Conservation (phyloP, 192 early-diverging fungal species). For the Jimgerdemannia flammicorona region DNA sequence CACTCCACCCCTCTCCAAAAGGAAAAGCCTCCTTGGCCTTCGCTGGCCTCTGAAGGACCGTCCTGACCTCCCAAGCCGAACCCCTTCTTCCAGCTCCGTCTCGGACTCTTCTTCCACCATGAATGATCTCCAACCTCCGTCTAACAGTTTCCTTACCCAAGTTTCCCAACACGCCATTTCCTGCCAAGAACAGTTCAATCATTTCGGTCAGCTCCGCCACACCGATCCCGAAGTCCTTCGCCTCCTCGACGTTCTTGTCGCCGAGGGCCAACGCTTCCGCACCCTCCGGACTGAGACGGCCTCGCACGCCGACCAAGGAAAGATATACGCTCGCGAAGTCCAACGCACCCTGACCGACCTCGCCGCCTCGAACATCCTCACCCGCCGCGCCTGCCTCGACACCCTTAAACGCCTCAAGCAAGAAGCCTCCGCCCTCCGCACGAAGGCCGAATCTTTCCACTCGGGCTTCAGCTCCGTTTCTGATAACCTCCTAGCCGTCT, state of each 20-base stretch:
- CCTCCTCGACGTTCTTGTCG: background rate
- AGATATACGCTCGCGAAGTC: background rate
- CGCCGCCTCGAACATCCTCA: background rate
- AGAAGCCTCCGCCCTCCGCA: background rate
- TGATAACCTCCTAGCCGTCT: background rate
- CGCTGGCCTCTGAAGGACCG: background rate
- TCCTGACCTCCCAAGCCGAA: background rate
- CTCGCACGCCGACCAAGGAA: background rate
- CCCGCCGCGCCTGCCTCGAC: background rate
- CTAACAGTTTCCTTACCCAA: background rate
- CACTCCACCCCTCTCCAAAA: background rate
- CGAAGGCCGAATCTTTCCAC: background rate
- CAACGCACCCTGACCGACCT: background rate
- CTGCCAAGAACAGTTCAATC: background rate
- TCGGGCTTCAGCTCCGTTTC: background rate
- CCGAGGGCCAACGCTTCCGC: background rate
- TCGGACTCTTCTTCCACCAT: background rate
- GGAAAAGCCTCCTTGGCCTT: background rate
- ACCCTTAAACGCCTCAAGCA: background rate
- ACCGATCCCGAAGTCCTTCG: background rate
- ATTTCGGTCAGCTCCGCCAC: background rate
- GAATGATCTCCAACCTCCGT: background rate
- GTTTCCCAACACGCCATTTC: background rate
- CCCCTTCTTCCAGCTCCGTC: background rate
- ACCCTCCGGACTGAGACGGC: background rate